Base-by-base conservation (phyloP, 306 rosid genomes). In the Carpinus viminea region DNA sequence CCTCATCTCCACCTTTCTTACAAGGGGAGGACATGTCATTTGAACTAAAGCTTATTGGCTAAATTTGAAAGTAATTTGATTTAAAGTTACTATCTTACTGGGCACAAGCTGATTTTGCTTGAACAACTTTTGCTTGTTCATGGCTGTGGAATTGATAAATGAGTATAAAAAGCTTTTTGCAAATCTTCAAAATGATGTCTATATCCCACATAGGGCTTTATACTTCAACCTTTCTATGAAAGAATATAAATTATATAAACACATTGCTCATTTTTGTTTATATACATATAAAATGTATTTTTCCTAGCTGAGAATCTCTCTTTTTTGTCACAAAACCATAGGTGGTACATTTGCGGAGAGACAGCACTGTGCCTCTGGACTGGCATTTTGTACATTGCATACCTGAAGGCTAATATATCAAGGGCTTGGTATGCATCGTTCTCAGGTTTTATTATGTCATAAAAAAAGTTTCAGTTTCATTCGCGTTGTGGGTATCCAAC, bases 291-390 rank as follows among this genome's bases (percentile, higher is more conserved):
- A 11, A 34, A 20, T 65, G 72, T 75, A 56, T 68, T 69, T 70
- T 74, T 36, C 77, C 62, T 60, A 36, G 50, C 68, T 55, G 17
- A 47, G 24, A 50, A 71, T 41, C 41, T 73, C 61, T 70, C 81
- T 75, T 80, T 81, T 81, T 47, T 83, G 64, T 78, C 57, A 36
- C 72, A 81, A 75, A 79, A 72, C 78, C 71, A 0, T 82, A 96
- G 99, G 99, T 96, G 99, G 99, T 96, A 91, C 81, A 87, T 96
- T 72, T 91, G 85, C 80, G 94, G 86, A 83, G 99, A 96, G 88
- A 86, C 99, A 61, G 92, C 94, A 82, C 69, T 96, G 82, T 84
- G 98, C 91, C 78, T 96, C 56, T 96, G 99, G 99, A 96, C 96
- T 26, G 92, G 90, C 31, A 34, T 93, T 82, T 86, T 87, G 82